A percentile compares a stretch with the other conserved stretches of the same genome.
These are phyloP conservation scores for Corrigiola litoralis DNA, from an alignment of 179 eudicot genomes.

Conservation along the genomic window DNA sequence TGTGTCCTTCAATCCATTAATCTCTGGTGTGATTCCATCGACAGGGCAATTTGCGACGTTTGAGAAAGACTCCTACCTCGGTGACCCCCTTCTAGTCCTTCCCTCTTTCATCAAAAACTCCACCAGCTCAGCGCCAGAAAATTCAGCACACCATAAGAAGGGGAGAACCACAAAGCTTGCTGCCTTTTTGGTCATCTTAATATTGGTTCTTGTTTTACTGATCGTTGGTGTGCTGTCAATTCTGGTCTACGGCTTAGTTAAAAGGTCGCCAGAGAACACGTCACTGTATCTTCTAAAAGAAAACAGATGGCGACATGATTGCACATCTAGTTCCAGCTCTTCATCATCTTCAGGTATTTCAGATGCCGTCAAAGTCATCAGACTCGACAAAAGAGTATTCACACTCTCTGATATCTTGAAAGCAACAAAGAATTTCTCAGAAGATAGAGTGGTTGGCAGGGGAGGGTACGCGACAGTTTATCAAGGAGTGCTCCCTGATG, in stretches of 20 bases:
- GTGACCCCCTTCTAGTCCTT: conserved; percentile 53
- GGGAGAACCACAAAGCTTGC: conserved; percentile 25
- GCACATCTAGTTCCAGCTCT: conserved; percentile 22
- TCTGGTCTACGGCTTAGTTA: conserved; percentile 33
- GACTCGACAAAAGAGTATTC: conserved; percentile 66
- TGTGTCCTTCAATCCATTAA: conserved; percentile 66
- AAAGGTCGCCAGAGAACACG: conserved; percentile 29
- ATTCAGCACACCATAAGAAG: neutral
- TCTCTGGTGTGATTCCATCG: conserved; percentile 60
- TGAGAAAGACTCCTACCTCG: conserved; percentile 64
- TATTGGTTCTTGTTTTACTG: conserved; percentile 42
- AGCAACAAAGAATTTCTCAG: conserved; percentile 72
- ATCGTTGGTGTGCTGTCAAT: conserved; percentile 48
- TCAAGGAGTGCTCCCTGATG: conserved; percentile 70
- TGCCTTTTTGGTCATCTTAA: conserved; percentile 36
- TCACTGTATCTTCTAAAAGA: conserved; percentile 32
- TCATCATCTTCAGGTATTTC: conserved; percentile 61
- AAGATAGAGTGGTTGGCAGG: conserved; percentile 60
- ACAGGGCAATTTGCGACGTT: conserved; percentile 82
- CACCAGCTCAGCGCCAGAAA: conserved; percentile 15
- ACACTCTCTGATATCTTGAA: conserved; percentile 71
- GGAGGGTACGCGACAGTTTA: conserved; percentile 93
- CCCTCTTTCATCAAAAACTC: conserved; percentile 45
- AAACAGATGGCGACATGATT: conserved; percentile 12
- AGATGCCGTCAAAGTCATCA: conserved; percentile 57